Base-by-base conservation (phyloP, 176 grass and related monocot genomes). In the Bothriochloa decipiens region DNA sequence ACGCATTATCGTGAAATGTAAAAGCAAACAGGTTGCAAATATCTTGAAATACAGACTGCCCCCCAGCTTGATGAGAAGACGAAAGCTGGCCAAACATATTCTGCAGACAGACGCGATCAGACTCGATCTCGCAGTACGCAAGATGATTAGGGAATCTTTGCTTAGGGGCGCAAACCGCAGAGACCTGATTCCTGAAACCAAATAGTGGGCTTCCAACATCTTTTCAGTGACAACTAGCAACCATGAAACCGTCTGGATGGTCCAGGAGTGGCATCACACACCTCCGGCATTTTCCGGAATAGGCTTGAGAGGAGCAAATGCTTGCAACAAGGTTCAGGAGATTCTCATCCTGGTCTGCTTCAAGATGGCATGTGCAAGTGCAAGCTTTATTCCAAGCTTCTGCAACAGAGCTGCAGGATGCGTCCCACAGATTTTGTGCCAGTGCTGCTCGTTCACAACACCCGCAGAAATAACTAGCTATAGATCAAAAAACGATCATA, bases 331-430 rank as follows among this genome's bases (percentile, higher is more conserved):
- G 69, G n/a, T 76, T 70, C 70, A 85, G 47, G 70, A 62, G 76
- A 88, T 88, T 81, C 61, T 35, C 70, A 61, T 22, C 47, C 68
- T 69, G 29, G 62, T 62, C 77, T 60, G 82, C 77, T 89, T 85
- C 63, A 81, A 76, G 37, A 89, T 70, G 77, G 77, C 82, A 80
- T 68, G 60, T 7, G 66, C 27, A 81, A 61, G 60, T 7, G 66
- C 27, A 81, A 61, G 61, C 60, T 71, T 87, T 49, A 81, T 87
- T 68, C 29, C 10, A 82, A 41, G 78, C 66, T 62, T 76, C 42
- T 49, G 70, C 45, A 68, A 85, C 69, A 68, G 28, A 61, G 27
- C 46, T 55, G 26, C 10, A 55, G 37, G 33, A 9, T 18, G 65
- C 46, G 75, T 26, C 81, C 81, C 75, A 81, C 62, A 32, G 17